Percentiles rank a stretch among this genome's conserved stretches.
Conservation (phyloP, 345 rosid species). For the Citrus medica region DNA sequence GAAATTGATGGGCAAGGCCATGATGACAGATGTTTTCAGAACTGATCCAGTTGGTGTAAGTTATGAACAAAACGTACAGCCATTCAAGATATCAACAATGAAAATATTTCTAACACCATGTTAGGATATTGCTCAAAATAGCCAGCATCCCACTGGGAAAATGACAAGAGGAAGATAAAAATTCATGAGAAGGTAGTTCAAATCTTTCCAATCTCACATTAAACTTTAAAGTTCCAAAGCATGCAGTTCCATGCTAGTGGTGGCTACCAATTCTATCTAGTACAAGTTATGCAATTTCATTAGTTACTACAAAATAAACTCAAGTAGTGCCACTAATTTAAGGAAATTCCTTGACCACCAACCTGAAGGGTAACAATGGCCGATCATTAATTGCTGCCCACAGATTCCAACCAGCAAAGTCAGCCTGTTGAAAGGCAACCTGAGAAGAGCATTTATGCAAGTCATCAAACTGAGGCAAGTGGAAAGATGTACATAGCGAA, state of each 20-base stretch:
- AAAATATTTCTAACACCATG: too few relatives aligned
- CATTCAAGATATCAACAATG: neutral
- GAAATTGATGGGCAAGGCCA: neutral
- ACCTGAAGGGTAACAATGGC: constrained; percentile 92
- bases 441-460: constrained; percentile 27
- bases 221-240: neutral
- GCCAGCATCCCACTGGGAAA: neutral
- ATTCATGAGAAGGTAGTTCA: neutral
- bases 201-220: neutral
- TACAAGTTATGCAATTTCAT: neutral
- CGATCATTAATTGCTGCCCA: constrained; percentile 96
- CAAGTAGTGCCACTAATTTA: neutral
- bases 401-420: constrained; percentile 92
- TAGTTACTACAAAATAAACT: neutral
- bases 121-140: neutral
- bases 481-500: neutral
- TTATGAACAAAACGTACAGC: neutral
- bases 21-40: neutral
- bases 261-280: neutral
- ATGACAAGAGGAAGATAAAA: neutral
- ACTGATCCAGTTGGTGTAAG: neutral
- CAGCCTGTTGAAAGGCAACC: constrained; percentile 99
- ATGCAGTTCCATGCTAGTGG: neutral
- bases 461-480: neutral
- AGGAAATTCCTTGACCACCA: neutral